Evolutionary conservation across 2,329 filamentous ascomycete species (phyloP).

Genomic region (Fusarium subtropicale): DNA sequence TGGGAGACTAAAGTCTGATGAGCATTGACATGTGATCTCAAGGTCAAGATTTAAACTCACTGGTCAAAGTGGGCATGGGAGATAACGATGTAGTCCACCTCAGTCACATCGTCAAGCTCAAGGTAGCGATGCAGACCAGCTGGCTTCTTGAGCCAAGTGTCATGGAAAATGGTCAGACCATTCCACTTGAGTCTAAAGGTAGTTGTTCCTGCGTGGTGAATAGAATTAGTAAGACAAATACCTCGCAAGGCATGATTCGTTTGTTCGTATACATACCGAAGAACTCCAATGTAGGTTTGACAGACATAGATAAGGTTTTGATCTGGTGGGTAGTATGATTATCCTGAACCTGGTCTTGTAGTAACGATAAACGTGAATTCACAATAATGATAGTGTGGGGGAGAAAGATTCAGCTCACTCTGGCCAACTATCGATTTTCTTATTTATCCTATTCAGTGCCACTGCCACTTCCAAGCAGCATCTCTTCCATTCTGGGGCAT

Average conservation of each 20-base stretch:
- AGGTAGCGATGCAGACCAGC: neutral
- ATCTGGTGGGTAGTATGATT: too few species aligned
- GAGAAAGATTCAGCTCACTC: rapidly evolving
- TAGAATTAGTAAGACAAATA: too few species aligned
- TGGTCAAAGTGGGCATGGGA: constrained; percentile 3
- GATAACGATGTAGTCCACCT: neutral
- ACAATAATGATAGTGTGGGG: too few species aligned
- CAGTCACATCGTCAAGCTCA: neutral
- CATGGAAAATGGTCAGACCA: neutral
- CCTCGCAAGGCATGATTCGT: too few species aligned
- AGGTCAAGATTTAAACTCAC: neutral
- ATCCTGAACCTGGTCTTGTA: too few species aligned
- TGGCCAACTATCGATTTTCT: rapidly evolving
- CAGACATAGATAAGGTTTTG: too few species aligned
- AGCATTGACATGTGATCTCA: neutral
- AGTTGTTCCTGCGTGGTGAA: neutral
- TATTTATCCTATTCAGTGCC: too few species aligned
- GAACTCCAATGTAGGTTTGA: neutral
- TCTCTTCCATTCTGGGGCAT: too few species aligned
- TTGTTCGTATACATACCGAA: neutral
- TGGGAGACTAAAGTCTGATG: neutral
- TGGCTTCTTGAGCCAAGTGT: constrained; percentile 1
- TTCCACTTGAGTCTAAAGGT: neutral
- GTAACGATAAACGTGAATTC: too few species aligned
- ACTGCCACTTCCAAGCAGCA: too few species aligned